These are phyloP conservation scores for Fusarium nanum DNA, from an alignment of 2,329 filamentous ascomycete species.

Conservation along the genomic window DNA sequence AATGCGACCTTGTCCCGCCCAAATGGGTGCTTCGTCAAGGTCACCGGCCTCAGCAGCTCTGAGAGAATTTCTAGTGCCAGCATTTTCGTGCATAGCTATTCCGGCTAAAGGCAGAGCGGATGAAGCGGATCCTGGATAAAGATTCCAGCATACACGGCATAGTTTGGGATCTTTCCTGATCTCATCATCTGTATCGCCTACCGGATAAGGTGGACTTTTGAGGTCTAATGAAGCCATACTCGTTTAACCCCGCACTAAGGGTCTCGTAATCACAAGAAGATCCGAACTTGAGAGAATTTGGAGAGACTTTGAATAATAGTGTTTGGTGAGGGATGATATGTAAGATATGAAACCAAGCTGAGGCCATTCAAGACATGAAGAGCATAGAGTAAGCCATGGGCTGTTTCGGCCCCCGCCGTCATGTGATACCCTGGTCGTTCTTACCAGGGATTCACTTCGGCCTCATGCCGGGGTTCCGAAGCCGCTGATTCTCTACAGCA, in stretches of 20 bases:
- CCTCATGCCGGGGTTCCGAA: neutral
- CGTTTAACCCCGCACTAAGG: slow-evolving; percentile 23
- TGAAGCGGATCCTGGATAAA: slow-evolving; percentile 29
- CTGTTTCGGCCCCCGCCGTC: neutral
- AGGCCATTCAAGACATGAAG: neutral
- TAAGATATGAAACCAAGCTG: neutral
- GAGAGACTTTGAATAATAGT: accelerated
- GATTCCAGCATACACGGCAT: slow-evolving; percentile 37
- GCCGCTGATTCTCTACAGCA: neutral
- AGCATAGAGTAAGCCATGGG: neutral
- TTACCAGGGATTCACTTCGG: neutral
- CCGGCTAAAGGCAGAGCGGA: slow-evolving; percentile 17
- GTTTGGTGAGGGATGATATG: accelerated
- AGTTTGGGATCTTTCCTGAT: slow-evolving; percentile 24
- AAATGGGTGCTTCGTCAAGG: slow-evolving; percentile 11
- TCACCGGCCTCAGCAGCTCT: slow-evolving; percentile 13
- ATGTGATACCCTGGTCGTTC: slow-evolving; percentile 8
- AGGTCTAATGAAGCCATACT: slow-evolving; percentile 33
- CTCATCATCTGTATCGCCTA: slow-evolving; percentile 23
- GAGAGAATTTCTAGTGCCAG: slow-evolving; percentile 15
- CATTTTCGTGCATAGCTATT: slow-evolving; percentile 35
- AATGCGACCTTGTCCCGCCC: slow-evolving; percentile 20
- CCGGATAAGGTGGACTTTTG: slow-evolving; percentile 12
- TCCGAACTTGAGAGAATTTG: neutral
- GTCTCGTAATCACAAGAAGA: no score